Base-by-base conservation (phyloP, 78 protist genomes). In the Cyanophora paradoxa region DNA sequence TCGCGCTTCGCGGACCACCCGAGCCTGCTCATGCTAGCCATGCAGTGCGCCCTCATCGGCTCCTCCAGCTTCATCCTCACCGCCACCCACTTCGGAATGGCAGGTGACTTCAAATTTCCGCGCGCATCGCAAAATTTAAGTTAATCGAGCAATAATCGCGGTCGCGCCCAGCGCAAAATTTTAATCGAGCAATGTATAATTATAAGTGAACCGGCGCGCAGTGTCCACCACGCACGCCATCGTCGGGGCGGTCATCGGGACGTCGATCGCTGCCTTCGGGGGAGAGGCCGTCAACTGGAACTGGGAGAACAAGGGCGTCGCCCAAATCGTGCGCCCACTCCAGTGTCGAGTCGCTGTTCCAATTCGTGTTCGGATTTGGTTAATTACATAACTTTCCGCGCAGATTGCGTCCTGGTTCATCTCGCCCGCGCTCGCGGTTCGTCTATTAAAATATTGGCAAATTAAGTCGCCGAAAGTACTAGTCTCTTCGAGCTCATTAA, bases 171-270 rank as follows among this genome's bases (percentile, higher is more conserved):
- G 61, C 61, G 13, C 7, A 13, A 16, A 10, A 6, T 6, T 42
- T 10, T 42, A 42, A 6, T 13, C 48, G 10, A 6, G 74, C 64
- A 17, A 74, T 0, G 8, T 72, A 13, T 14, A 37, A 5, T 80
- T 72, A 6, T 40, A 79, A 10, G 3, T 10, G n/a, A 5, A 61
- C 13, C 37, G 41, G 31, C 24, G 44, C 72, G 83, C 87, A 24
- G 87, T 83, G 5, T 83, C 87, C 3, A 76, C 83, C 3, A 83
- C 87, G 4, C 87, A 83, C 73, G 50, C 77, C 24, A 83, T 74
- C n/a, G 30, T 83, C 52, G 87, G 83, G 0, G 76, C 83, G 26
- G 58, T 77, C 28, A 22, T 77, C 20, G 87, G 87, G 3, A 68
- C 36, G 14, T 81, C 80, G 4, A 68, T 76, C 19, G 64, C 74